Evolutionary conservation across 768 basidiomycete genomes (phyloP).

Genomic region (Lanmaoa rubissima): DNA sequence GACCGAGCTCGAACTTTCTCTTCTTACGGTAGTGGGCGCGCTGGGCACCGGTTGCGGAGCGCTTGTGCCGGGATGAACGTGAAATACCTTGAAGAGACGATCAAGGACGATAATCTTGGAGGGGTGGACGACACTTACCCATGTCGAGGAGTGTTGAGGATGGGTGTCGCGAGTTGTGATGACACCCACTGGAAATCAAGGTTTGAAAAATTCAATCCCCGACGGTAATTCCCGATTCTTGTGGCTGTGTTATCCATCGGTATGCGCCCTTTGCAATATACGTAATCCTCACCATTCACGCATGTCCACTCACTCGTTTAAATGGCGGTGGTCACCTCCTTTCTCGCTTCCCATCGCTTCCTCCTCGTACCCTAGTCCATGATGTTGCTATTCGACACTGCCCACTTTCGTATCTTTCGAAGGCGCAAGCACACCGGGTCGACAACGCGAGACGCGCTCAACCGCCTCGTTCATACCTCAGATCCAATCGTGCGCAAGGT

Average conservation of each 20-base stretch:
- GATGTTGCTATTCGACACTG: slow-evolving; percentile 33
- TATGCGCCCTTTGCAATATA: slow-evolving; percentile 7
- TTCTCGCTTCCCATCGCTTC: slow-evolving; percentile 28
- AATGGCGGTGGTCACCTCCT: slow-evolving; percentile 19
- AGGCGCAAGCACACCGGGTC: slow-evolving; percentile 46
- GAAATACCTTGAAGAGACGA: slow-evolving; percentile 76
- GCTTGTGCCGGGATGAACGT: slow-evolving; percentile 96
- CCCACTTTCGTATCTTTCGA: slow-evolving; percentile 35
- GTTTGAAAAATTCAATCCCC: slow-evolving; percentile 35
- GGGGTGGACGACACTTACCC: slow-evolving; percentile 55
- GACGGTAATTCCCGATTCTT: slow-evolving; percentile 19
- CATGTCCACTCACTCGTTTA: slow-evolving; percentile 22
- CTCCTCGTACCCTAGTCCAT: slow-evolving; percentile 6
- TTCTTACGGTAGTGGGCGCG: slow-evolving; percentile 98
- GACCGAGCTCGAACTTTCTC: slow-evolving; percentile 99
- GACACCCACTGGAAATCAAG: slow-evolving; percentile 44
- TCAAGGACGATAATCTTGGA: slow-evolving; percentile 6
- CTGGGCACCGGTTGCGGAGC: slow-evolving; percentile 89
- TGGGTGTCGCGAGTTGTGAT: slow-evolving; percentile 48
- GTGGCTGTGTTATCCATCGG: slow-evolving; percentile 21
- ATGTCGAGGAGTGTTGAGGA: slow-evolving; percentile 75
- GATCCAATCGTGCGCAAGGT: slow-evolving; percentile 62
- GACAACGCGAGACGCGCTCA: slow-evolving; percentile 65
- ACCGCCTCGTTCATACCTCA: slow-evolving; percentile 58
- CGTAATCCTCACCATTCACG: slow-evolving; percentile 15